Conservation (phyloP, 1,284 basidiomycete species). For the Athelia sp. region DNA sequence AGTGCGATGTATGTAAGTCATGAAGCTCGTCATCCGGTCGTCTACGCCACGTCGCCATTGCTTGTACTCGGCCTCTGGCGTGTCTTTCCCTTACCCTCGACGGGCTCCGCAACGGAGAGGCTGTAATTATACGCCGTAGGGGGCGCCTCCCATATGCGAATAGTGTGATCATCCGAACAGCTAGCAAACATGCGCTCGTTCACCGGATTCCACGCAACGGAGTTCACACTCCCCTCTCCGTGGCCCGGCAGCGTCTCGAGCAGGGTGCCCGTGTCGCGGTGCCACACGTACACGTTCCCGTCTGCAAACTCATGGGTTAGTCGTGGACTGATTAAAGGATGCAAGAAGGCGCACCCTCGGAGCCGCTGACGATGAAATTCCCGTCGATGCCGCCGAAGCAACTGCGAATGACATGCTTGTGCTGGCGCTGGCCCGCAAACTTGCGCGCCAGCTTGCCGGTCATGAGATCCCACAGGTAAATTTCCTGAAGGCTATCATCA, state of each 20-base stretch:
- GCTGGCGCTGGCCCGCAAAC: constrained; percentile 81
- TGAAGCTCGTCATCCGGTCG: background rate
- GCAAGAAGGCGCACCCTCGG: constrained; percentile 67
- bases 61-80: background rate
- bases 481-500: constrained; percentile 54
- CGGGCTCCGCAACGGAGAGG: background rate
- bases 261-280: constrained; percentile 78
- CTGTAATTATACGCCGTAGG: constrained; percentile 23
- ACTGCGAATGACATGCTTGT: constrained; percentile 81
- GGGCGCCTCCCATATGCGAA: constrained; percentile 80
- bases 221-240: constrained; percentile 84
- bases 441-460: constrained; percentile 68
- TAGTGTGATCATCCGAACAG: constrained; percentile 83
- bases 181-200: constrained; percentile 89
- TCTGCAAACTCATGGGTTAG: constrained; percentile 43
- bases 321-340: constrained; percentile 2
- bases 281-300: constrained; percentile 92
- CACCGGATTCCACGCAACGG: constrained; percentile 93
- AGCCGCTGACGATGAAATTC: constrained; percentile 90
- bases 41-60: constrained; percentile 7
- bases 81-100: background rate
- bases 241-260: constrained; percentile 86
- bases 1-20: no score
- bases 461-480: constrained; percentile 82
- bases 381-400: constrained; percentile 93